Evolutionary conservation across 179 eudicot species (phyloP).

Genomic region (Silene vulgaris): DNA sequence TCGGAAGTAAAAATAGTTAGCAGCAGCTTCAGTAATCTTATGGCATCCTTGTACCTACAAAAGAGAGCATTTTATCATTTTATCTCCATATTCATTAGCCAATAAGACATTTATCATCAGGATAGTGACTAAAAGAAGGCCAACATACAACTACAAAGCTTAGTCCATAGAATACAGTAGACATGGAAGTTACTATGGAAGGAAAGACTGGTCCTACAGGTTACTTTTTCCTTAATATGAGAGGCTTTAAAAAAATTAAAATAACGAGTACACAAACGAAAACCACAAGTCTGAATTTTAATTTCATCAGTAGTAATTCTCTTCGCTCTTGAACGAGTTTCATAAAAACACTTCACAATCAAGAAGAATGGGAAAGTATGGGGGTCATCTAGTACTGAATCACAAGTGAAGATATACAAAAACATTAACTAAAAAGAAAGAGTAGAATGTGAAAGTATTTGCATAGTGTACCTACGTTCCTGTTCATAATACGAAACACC

Average conservation of each 20-base stretch:
- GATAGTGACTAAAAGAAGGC: not conserved
- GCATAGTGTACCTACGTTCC: constrained; percentile 50
- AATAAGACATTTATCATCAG: not conserved
- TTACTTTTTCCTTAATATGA: not conserved
- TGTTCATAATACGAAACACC: constrained; percentile 83
- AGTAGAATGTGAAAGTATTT: not conserved
- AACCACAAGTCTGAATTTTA: not conserved
- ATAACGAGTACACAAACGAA: not conserved
- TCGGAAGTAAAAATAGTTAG: constrained; percentile 44
- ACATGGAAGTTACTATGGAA: not conserved
- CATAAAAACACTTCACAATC: not conserved
- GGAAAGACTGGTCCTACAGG: not conserved
- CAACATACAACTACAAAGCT: not conserved
- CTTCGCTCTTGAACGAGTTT: not conserved
- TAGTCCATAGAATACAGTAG: not conserved
- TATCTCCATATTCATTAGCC: not conserved
- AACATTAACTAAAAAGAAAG: not conserved
- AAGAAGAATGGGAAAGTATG: not conserved
- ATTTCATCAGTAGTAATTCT: not conserved
- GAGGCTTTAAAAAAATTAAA: not conserved
- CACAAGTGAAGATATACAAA: not conserved
- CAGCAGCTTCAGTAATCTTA: constrained; percentile 57
- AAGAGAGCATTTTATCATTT: constrained; percentile 16
- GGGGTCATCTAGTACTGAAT: not conserved
- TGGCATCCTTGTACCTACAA: constrained; percentile 68